Evolutionary conservation across 345 rosid species (phyloP).

Genomic region (Lepidium sativum): DNA sequence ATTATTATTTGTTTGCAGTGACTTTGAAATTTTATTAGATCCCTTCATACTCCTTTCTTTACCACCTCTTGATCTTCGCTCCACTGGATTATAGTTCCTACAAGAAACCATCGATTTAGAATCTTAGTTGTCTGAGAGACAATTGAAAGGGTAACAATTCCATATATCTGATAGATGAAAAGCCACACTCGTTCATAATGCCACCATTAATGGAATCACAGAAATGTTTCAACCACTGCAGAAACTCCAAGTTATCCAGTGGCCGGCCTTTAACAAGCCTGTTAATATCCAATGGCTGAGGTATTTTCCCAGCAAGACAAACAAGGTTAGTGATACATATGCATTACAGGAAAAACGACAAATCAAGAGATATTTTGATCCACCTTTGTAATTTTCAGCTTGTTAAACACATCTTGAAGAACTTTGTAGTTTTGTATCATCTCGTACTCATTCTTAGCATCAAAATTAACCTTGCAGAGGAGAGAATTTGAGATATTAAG

Average conservation of each 20-base stretch:
- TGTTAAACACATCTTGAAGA: constrained; percentile 95
- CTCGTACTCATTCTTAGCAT: constrained; percentile 93
- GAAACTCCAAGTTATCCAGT: constrained; percentile 93
- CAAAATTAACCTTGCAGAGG: constrained; percentile 71
- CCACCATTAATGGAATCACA: constrained; percentile 83
- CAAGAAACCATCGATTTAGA: not conserved
- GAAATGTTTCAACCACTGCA: constrained; percentile 97
- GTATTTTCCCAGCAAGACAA: not conserved
- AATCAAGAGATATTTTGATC: not conserved
- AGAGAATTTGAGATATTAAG: not conserved
- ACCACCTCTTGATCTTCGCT: constrained; percentile 74
- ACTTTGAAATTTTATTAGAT: constrained; percentile 53
- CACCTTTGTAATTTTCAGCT: constrained; percentile 93
- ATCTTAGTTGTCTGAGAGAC: not conserved
- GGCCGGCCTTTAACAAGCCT: constrained; percentile 94
- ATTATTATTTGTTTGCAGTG: constrained; percentile 59
- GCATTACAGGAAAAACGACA: not conserved
- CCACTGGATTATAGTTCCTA: constrained; percentile 91
- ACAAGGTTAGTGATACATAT: not conserved
- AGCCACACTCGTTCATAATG: constrained; percentile 72
- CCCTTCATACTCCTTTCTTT: constrained; percentile 43
- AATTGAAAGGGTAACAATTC: not conserved
- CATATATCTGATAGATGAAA: not conserved
- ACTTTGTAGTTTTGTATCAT: constrained; percentile 97
- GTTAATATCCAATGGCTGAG: constrained; percentile 87